Conservation (phyloP, 1,284 basidiomycete genomes). For the Ceratobasidium sp. region DNA sequence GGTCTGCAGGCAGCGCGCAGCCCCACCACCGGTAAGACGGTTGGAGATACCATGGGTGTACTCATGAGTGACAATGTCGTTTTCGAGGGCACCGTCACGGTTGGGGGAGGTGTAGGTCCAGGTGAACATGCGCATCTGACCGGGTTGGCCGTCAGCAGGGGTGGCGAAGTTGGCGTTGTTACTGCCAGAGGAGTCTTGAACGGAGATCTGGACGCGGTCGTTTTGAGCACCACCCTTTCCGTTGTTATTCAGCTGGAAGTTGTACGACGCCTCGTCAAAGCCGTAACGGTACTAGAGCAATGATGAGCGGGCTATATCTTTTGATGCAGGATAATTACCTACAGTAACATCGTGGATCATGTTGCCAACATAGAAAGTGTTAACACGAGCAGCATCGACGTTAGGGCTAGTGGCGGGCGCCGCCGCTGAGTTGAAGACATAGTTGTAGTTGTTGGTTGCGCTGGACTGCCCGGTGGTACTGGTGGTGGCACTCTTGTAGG, state of each 20-base stretch:
- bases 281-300: constrained; percentile 48
- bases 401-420: constrained; percentile 22
- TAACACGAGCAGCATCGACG: constrained; percentile 40
- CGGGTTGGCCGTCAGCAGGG: constrained; percentile 38
- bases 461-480: constrained; percentile 2
- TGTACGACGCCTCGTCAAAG: constrained; percentile 44
- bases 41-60: constrained; percentile 41
- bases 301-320: not conserved
- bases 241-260: constrained; percentile 46
- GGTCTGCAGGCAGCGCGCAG: constrained; percentile 27
- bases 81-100: constrained; percentile 40
- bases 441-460: constrained; percentile 27
- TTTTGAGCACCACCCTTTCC: constrained; percentile 42
- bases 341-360: constrained; percentile 29
- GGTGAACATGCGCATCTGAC: constrained; percentile 40
- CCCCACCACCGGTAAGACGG: constrained; percentile 29
- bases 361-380: constrained; percentile 45
- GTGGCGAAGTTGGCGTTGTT: constrained; percentile 45
- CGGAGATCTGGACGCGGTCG: constrained; percentile 42
- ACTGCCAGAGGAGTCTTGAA: constrained; percentile 42
- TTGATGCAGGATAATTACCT: not conserved
- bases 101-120: constrained; percentile 43
- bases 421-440: constrained; percentile 10
- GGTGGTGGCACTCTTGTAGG: constrained; percentile 32
- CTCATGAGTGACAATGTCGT: constrained; percentile 42